Percentiles rank a stretch among this genome's conserved stretches.
Evolutionary conservation across 2,329 filamentous ascomycete species (phyloP).

Genomic region (Diplocarpon mali): DNA sequence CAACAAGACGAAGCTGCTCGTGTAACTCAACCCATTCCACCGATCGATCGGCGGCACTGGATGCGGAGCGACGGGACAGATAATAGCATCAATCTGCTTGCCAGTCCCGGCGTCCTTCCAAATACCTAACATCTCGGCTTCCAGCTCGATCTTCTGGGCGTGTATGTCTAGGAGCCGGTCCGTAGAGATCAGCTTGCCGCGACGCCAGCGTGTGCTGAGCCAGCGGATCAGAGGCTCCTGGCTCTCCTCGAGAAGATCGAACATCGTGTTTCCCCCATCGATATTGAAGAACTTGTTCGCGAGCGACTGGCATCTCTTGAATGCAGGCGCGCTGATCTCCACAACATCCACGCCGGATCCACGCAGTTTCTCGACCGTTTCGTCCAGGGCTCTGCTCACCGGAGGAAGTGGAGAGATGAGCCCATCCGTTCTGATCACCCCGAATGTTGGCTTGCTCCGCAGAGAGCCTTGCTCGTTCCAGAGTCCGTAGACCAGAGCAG

Average conservation of each 20-base stretch:
- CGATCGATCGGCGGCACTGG: slow-evolving; percentile 49
- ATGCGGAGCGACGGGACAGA: slow-evolving; percentile 54
- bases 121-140: slow-evolving; percentile 44
- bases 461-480: slow-evolving; percentile 29
- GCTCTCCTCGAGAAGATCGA: slow-evolving; percentile 43
- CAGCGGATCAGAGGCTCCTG: slow-evolving; percentile 48
- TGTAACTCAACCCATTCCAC: slow-evolving; percentile 53
- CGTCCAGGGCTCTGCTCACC: slow-evolving; percentile 34
- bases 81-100: slow-evolving; percentile 44
- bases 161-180: slow-evolving; percentile 41
- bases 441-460: slow-evolving; percentile 29
- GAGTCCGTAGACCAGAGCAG: slow-evolving; percentile 32
- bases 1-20: slow-evolving; percentile 47
- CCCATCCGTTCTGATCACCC: slow-evolving; percentile 38
- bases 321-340: slow-evolving; percentile 42
- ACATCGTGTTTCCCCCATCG: slow-evolving; percentile 44
- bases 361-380: slow-evolving; percentile 32
- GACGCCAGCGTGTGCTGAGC: slow-evolving; percentile 40
- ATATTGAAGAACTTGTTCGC: slow-evolving; percentile 47
- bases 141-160: slow-evolving; percentile 38
- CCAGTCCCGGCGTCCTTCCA: slow-evolving; percentile 38
- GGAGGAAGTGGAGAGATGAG: slow-evolving; percentile 41
- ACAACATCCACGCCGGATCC: slow-evolving; percentile 42
- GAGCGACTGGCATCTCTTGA: slow-evolving; percentile 44
- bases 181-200: slow-evolving; percentile 36